A percentile compares a stretch with the other conserved stretches of the same genome.
phyloP scores from a whole-genome alignment of 2,329 filamentous ascomycete species.

The Fusarium udum region DNA sequence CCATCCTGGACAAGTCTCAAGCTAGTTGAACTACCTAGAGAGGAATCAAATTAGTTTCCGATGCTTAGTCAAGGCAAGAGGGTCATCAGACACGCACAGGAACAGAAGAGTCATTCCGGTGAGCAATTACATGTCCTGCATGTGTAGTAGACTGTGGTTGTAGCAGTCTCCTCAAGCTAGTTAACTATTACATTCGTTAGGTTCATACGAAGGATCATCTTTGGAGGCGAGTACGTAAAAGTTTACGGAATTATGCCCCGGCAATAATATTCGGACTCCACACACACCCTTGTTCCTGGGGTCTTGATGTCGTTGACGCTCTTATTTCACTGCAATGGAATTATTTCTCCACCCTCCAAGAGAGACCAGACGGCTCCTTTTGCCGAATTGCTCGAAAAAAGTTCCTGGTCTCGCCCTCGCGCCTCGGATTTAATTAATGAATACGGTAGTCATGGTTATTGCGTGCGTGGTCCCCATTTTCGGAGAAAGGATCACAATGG shows the following conservation, averaged over 20 bases:
- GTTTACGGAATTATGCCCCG: slow-evolving; percentile 35
- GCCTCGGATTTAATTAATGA: slow-evolving; percentile 11
- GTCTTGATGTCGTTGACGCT: slow-evolving; percentile 29
- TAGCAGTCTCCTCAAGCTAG: background rate
- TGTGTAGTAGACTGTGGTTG: background rate
- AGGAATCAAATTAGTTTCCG: background rate
- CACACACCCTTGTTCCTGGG: slow-evolving; percentile 9
- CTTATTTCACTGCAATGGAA: slow-evolving; percentile 12
- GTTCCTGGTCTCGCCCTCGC: slow-evolving; percentile 13
- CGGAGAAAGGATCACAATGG: slow-evolving; percentile 8
- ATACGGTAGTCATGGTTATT: slow-evolving; percentile 23
- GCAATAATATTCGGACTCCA: slow-evolving; percentile 38
- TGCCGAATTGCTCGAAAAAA: slow-evolving; percentile 18
- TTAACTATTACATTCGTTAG: background rate
- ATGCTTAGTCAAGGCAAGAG: background rate
- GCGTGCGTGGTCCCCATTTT: slow-evolving; percentile 16
- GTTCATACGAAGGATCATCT: background rate
- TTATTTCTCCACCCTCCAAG: slow-evolving; percentile 32
- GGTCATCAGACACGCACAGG: background rate
- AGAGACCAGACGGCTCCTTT: slow-evolving; percentile 19
- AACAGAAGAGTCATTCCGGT: background rate
- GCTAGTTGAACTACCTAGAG: background rate
- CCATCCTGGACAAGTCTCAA: background rate
- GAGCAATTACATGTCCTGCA: too few species aligned
- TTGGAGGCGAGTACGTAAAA: slow-evolving; percentile 14